Conservation (phyloP, 805 yeast genomes). For the Zygotorulaspora florentina region DNA sequence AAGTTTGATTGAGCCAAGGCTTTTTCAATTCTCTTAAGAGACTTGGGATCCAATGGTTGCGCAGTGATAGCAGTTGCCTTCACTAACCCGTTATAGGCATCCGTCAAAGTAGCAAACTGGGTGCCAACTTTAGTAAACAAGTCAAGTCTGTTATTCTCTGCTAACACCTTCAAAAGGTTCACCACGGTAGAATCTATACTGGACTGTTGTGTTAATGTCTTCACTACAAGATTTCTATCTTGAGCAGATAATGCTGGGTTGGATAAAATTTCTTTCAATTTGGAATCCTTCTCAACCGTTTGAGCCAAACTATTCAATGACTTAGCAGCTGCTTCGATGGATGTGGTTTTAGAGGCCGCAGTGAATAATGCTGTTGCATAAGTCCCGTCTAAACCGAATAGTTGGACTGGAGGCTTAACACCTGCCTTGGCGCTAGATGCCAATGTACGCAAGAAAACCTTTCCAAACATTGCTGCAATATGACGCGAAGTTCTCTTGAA, state of each 20-base stretch:
- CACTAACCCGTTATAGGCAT: slow-evolving; percentile 86
- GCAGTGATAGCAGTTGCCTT: slow-evolving; percentile 92
- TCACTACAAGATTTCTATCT: slow-evolving; percentile 70
- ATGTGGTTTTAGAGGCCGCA: slow-evolving; percentile 80
- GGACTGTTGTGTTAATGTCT: slow-evolving; percentile 46
- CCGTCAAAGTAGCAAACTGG: slow-evolving; percentile 73
- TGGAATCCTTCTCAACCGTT: slow-evolving; percentile 57
- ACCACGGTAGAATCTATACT: slow-evolving; percentile 64
- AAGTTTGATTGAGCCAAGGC: slow-evolving; percentile 73
- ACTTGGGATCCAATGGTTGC: slow-evolving; percentile 74
- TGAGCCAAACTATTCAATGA: slow-evolving; percentile 55
- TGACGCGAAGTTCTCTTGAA: background rate
- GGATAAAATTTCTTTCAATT: slow-evolving; percentile 55
- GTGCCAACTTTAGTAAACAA: slow-evolving; percentile 60
- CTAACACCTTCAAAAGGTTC: slow-evolving; percentile 79
- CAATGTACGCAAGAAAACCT: slow-evolving; percentile 63
- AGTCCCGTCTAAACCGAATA: slow-evolving; percentile 94
- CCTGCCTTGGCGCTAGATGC: slow-evolving; percentile 53
- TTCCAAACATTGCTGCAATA: slow-evolving; percentile 47
- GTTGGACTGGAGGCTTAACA: slow-evolving; percentile 84
- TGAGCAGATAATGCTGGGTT: slow-evolving; percentile 80
- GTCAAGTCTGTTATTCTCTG: slow-evolving; percentile 90
- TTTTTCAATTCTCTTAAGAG: slow-evolving; percentile 70
- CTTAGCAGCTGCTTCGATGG: slow-evolving; percentile 64
- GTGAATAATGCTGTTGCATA: slow-evolving; percentile 93